Evolutionary conservation across 1,139 yeast species (phyloP).

Genomic region (Pichia sp.): DNA sequence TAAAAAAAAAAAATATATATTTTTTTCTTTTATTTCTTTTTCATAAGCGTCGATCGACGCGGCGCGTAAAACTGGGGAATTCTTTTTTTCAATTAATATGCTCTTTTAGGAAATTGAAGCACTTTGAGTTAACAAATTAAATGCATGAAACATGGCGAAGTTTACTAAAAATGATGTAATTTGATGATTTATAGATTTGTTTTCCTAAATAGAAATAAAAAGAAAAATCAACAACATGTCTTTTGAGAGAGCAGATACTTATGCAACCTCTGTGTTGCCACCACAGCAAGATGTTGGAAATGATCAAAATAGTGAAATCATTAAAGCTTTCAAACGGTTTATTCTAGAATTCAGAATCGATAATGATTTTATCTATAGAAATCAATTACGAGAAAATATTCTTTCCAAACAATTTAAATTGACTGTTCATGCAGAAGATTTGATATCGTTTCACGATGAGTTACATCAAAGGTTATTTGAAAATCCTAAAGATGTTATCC

Average conservation of each 20-base stretch:
- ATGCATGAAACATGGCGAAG: neutral
- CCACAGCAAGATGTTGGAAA: constrained; percentile 62
- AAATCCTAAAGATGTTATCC: constrained; percentile 86
- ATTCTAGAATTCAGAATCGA: constrained; percentile 81
- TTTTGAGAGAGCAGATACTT: constrained; percentile 77
- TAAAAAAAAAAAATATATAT: neutral
- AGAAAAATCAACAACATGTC: constrained; percentile 37
- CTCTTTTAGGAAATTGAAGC: neutral
- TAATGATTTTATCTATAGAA: constrained; percentile 81
- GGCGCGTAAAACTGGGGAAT: neutral
- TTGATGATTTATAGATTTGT: no score
- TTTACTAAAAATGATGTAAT: no score
- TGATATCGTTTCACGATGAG: constrained; percentile 84
- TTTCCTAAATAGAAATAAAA: no score
- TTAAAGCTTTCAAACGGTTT: constrained; percentile 74
- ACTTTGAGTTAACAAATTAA: neutral
- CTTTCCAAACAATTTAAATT: constrained; percentile 69
- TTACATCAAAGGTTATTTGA: constrained; percentile 77
- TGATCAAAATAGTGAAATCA: constrained; percentile 67
- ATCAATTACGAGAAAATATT: constrained; percentile 83
- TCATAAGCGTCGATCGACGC: constrained; percentile 9
- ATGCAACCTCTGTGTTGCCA: constrained; percentile 79
- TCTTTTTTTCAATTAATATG: neutral
- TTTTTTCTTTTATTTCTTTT: no score
- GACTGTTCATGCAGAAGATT: constrained; percentile 75